phyloP scores from a whole-genome alignment of 1,284 basidiomycete genomes.

The Leucoagaricus sp. region DNA sequence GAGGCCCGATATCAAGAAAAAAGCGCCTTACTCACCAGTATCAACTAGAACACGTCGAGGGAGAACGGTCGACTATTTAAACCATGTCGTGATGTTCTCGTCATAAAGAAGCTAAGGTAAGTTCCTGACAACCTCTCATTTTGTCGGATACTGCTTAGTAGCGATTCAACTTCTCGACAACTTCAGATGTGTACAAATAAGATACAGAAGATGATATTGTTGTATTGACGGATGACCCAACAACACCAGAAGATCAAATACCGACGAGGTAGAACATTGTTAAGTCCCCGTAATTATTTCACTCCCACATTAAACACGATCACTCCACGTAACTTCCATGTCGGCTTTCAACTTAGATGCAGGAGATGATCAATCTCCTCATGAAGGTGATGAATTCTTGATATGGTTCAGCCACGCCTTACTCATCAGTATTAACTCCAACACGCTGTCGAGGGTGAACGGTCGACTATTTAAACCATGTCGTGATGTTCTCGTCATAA shows the following conservation, averaged over 20 bases:
- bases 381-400: slow-evolving; percentile 3
- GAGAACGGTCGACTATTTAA: background rate
- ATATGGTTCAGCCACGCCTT: background rate
- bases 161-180: background rate
- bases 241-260: background rate
- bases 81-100: background rate
- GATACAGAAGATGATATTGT: background rate
- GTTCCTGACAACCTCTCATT: background rate
- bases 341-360: background rate
- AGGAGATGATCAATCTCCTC: background rate
- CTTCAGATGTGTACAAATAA: background rate
- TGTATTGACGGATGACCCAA: background rate
- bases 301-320: no score
- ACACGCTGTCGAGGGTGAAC: background rate
- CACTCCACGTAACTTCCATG: no score
- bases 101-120: background rate
- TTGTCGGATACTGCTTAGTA: background rate
- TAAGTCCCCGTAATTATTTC: background rate
- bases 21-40: background rate
- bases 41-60: background rate
- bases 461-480: background rate
- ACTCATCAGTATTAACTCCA: background rate
- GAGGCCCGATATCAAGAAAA: no score
- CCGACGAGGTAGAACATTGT: slow-evolving; percentile 2
- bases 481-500: background rate